A percentile compares a stretch with the other conserved stretches of the same genome.
phyloP scores from a whole-genome alignment of 495 filamentous ascomycete species.

The Friedmanniomyces endolithicus region DNA sequence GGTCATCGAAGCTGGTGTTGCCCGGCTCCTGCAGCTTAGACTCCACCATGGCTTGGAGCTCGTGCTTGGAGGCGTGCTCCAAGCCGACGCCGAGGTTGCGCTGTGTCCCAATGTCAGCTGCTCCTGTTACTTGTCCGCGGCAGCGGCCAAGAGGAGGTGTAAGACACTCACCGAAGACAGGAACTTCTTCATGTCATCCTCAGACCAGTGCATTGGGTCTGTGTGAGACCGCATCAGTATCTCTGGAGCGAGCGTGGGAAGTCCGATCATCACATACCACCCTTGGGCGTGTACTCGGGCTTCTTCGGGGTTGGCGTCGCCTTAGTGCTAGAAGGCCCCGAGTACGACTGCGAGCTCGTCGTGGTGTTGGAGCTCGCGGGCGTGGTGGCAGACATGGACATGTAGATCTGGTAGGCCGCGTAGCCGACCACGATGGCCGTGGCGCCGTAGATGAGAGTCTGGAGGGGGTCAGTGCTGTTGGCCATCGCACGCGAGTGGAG shows the following conservation, averaged over 20 bases:
- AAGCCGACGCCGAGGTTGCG: background rate
- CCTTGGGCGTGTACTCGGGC: background rate
- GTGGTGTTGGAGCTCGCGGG: background rate
- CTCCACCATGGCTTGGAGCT: constrained; percentile 8
- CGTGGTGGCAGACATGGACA: background rate
- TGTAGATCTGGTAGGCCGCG: background rate
- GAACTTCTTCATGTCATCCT: constrained; percentile 6
- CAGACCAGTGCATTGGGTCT: background rate
- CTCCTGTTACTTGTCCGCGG: no score
- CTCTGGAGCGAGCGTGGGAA: background rate
- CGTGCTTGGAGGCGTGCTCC: background rate
- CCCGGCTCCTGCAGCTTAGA: constrained; percentile 3
- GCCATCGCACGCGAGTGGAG: background rate
- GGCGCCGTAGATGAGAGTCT: background rate
- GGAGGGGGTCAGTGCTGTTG: background rate
- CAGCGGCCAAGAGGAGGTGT: background rate
- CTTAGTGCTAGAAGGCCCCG: background rate
- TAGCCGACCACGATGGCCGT: background rate
- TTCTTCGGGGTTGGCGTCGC: background rate
- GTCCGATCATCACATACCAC: background rate
- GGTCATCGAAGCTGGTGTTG: constrained; percentile 1
- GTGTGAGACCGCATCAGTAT: no score
- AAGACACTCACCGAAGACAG: background rate
- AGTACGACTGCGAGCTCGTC: no score
- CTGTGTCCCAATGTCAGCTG: background rate